phyloP scores from a whole-genome alignment of 2,329 filamentous ascomycete genomes.

The Botrytis sinoallii region DNA sequence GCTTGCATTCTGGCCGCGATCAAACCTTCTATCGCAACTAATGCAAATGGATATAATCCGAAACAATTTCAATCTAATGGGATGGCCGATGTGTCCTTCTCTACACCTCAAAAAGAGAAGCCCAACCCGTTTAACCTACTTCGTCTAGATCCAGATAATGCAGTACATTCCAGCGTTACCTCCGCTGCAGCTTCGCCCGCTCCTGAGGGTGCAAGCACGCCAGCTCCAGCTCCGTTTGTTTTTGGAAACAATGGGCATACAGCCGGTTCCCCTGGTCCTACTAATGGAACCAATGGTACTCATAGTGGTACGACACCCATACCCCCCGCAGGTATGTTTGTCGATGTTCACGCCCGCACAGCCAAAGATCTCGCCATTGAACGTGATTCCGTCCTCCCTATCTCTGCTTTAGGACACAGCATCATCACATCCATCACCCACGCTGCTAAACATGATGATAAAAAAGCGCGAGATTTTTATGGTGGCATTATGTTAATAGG shows the following conservation, averaged over 20 bases:
- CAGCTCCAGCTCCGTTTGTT: slow-evolving; percentile 57
- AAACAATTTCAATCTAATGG: slow-evolving; percentile 40
- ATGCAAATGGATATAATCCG: slow-evolving; percentile 41
- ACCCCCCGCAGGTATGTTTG: slow-evolving; percentile 37
- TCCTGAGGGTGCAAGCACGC: slow-evolving; percentile 70
- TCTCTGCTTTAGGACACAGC: slow-evolving; percentile 83
- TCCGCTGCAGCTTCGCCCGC: slow-evolving; percentile 86
- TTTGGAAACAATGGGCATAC: slow-evolving; percentile 35
- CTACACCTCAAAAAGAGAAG: slow-evolving; percentile 61
- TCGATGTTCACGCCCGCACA: slow-evolving; percentile 43
- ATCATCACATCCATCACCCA: slow-evolving; percentile 88
- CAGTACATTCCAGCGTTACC: slow-evolving; percentile 70
- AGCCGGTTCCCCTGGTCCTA: slow-evolving; percentile 35
- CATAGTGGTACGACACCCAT: slow-evolving; percentile 50
- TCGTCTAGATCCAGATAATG: slow-evolving; percentile 57
- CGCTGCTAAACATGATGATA: slow-evolving; percentile 83
- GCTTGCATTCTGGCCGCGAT: slow-evolving; percentile 60
- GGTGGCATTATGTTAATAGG: slow-evolving; percentile 89
- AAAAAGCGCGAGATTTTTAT: slow-evolving; percentile 86
- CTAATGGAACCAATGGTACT: slow-evolving; percentile 41
- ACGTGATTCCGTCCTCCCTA: slow-evolving; percentile 76
- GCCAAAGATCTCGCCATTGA: slow-evolving; percentile 55
- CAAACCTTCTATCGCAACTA: slow-evolving; percentile 54
- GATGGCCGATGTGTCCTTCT: slow-evolving; percentile 43
- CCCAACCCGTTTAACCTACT: slow-evolving; percentile 68